These are phyloP conservation scores for Fusarium azukiicola DNA, from an alignment of 2,329 filamentous ascomycete genomes.

Conservation along the genomic window DNA sequence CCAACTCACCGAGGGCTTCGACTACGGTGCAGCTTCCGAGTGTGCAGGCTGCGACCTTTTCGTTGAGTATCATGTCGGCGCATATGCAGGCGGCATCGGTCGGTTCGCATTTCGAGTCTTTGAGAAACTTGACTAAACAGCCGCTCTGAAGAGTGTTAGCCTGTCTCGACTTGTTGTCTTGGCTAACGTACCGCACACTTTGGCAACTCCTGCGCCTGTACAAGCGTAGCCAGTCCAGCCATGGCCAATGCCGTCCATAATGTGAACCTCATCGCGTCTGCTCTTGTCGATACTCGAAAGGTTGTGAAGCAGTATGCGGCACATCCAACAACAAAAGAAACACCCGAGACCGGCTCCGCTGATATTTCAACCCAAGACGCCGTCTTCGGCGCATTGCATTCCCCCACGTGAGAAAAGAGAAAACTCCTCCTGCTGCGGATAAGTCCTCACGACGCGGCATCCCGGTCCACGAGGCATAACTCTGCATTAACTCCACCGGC, in stretches of 20 bases:
- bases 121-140: not conserved
- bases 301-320: not conserved
- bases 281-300: not conserved
- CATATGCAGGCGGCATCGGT: not conserved
- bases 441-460: not conserved
- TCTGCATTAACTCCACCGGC: not conserved
- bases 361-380: slow-evolving; percentile 5
- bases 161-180: not conserved
- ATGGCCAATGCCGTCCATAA: not conserved
- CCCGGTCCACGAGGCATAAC: not conserved
- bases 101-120: slow-evolving; percentile 7
- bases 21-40: not conserved
- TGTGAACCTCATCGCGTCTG: not conserved
- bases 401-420: slow-evolving; percentile 5
- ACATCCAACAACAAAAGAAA: not conserved
- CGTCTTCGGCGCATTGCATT: not conserved
- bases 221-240: not conserved
- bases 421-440: not conserved
- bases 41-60: not conserved
- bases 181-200: not conserved
- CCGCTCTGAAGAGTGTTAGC: not conserved
- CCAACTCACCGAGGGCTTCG: not conserved
- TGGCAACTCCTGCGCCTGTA: not conserved
- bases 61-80: not conserved
- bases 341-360: not conserved